Percentiles rank a stretch among this genome's conserved stretches.
Evolutionary conservation across 2,329 filamentous ascomycete species (phyloP).

Genomic region (Raffaelea deltoideospora): DNA sequence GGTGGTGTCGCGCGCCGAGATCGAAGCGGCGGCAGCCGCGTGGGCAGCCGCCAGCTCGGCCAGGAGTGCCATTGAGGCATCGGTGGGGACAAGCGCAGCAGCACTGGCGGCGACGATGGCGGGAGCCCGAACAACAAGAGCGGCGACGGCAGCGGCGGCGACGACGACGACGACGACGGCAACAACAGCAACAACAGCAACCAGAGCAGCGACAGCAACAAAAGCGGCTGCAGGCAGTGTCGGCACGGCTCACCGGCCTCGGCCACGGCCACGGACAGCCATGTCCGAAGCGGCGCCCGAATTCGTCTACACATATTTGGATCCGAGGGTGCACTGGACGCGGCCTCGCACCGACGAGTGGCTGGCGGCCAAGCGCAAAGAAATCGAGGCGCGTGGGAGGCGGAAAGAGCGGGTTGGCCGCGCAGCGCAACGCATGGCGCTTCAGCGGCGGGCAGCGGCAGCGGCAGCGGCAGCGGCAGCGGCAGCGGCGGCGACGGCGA

Average conservation of each 20-base stretch:
- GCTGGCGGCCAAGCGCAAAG: conserved; percentile 29
- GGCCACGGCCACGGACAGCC: conserved; percentile 5
- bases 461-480: neutral
- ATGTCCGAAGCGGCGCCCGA: conserved; percentile 13
- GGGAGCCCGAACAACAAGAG: too few species aligned
- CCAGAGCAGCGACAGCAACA: too few species aligned
- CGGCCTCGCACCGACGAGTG: conserved; percentile 27
- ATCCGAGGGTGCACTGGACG: conserved; percentile 34
- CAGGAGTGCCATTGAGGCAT: too few species aligned
- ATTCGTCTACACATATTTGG: conserved; percentile 26
- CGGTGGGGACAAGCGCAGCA: neutral
- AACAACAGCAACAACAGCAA: conserved; percentile 1
- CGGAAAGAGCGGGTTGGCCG: conserved; percentile 37
- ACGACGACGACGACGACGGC: neutral
- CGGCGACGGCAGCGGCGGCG: neutral
- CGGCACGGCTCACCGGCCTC: too few species aligned
- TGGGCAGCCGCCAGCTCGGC: too few species aligned
- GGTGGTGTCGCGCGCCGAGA: conserved; percentile 5
- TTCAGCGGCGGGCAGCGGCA: conserved; percentile 4
- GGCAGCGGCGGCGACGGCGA: neutral
- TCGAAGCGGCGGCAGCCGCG: too few species aligned
- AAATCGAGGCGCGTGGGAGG: conserved; percentile 31
- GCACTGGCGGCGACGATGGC: neutral
- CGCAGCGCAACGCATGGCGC: conserved; percentile 22
- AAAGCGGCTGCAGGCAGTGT: too few species aligned